Percentiles rank a stretch among this genome's conserved stretches.
Conservation (phyloP, 31 red algal genomes). For the Asparagopsis taxiformis region DNA sequence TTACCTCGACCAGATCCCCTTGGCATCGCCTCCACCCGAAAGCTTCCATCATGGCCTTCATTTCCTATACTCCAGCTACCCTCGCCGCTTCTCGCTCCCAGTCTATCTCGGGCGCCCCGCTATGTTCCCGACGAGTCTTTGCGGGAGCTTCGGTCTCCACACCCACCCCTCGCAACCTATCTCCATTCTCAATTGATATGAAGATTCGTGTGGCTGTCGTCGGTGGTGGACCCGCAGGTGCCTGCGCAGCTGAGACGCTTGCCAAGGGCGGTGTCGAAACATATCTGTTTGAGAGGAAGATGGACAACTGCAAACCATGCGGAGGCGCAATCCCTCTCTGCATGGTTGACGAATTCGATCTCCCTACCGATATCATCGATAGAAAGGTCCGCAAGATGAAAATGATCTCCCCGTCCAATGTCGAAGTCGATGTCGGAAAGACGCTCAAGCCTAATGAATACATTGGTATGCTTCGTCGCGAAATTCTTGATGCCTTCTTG, state of each 20-base stretch:
- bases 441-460: constrained; percentile 98
- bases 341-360: constrained; percentile 99
- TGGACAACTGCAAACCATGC: constrained; percentile 99
- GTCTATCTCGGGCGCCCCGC: constrained; percentile 6
- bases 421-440: constrained; percentile 86
- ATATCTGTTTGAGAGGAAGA: constrained; percentile 90
- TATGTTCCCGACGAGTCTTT: constrained; percentile 36
- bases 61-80: constrained; percentile 14
- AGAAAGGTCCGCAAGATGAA: constrained; percentile 99
- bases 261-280: constrained; percentile 92
- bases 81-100: background rate
- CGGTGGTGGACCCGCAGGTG: constrained; percentile 93
- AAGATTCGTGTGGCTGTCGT: constrained; percentile 97
- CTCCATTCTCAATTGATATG: constrained; percentile 39
- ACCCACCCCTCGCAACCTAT: background rate
- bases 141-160: constrained; percentile 7
- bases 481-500: constrained; percentile 91
- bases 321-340: constrained; percentile 99
- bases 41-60: constrained; percentile 52
- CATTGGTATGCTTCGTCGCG: constrained; percentile 97
- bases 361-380: constrained; percentile 92
- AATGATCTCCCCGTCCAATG: constrained; percentile 95
- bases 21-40: too few species aligned
- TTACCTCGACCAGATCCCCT: too few species aligned
- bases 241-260: constrained; percentile 94